Evolutionary conservation across 306 rosid species (phyloP).

Genomic region (Vigna radiata): DNA sequence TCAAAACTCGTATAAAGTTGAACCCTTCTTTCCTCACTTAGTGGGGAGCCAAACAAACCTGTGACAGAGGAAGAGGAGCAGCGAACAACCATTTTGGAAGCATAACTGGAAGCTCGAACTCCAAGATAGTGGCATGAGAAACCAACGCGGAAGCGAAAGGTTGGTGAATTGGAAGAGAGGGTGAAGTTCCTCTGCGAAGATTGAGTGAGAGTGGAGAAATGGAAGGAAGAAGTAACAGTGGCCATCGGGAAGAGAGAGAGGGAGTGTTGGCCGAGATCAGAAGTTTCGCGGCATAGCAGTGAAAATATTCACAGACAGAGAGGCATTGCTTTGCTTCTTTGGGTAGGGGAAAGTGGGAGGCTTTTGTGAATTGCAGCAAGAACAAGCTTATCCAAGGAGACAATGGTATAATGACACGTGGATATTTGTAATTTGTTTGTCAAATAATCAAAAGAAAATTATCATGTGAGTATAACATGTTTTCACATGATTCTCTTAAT

Average conservation of each 20-base stretch:
- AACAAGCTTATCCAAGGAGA: conserved; percentile 70
- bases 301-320: conserved; percentile 31
- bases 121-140: conserved; percentile 48
- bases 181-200: conserved; percentile 59
- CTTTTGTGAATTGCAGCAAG: conserved; percentile 39
- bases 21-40: background rate
- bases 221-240: conserved; percentile 68
- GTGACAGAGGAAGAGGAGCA: conserved; percentile 64
- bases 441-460: too few relatives aligned
- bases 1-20: background rate
- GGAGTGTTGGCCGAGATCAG: conserved; percentile 37
- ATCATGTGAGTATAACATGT: too few relatives aligned
- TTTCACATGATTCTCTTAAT: too few relatives aligned
- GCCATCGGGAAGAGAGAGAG: conserved; percentile 58
- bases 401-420: conserved; percentile 55
- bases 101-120: conserved; percentile 53
- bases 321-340: conserved; percentile 15
- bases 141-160: conserved; percentile 54
- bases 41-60: conserved; percentile 55
- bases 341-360: conserved; percentile 44
- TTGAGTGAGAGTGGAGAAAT: conserved; percentile 70
- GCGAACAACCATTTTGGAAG: conserved; percentile 64
- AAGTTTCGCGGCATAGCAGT: conserved; percentile 27
- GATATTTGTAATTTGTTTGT: background rate
- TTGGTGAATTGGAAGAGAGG: conserved; percentile 56